Base-by-base conservation (phyloP, 208 protist genomes). In the Leishmania braziliensis region DNA sequence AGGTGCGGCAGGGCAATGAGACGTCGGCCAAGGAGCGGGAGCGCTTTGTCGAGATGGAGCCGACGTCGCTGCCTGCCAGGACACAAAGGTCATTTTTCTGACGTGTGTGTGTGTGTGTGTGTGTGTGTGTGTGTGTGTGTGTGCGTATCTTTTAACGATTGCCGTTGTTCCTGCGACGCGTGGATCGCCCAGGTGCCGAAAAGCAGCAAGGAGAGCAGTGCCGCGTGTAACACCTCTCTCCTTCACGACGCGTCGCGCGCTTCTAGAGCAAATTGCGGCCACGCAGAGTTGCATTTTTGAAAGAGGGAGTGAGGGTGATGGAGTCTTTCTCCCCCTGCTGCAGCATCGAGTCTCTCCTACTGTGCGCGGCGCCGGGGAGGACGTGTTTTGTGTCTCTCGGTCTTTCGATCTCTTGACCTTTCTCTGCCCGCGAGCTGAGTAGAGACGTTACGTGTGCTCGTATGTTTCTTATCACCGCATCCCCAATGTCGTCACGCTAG, bases 31-130 rank as follows among this genome's bases (percentile, higher is more conserved):
- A 80, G 65, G 53, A 83, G 68, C 63, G 50, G 29, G 43, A 79
- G 5, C 73, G 70, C 18, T 87, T 86, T 66, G 77, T 83, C 14
- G 86, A 85, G 63, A 60, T 85, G 72, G 76, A 81, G 56, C 81
- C 86, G 33, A 80, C 54, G 14, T 72, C 80, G 54, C 60, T 83
- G 66, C 85, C 83, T 8, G 77, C 84, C 75, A 79, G 56, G 33
- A 82, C 62, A 12, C 62, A 78, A 54, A 82, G 81, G 26, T 29
- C 39, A 14, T 88, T 88, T 75, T 90, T 88, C 60, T 86, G 65
- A 65, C 78, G 78, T 43, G 53, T n/a, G n/a, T n/a, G n/a, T n/a
- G n/a, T n/a, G n/a, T n/a, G n/a, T n/a, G n/a, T 20, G 18, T 18
- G 53, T 56, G 14, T 56, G 3, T 12, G 56, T 6, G n/a, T 20